A percentile compares a stretch with the other conserved stretches of the same genome.
These are phyloP conservation scores for Obba rivulosa DNA, from an alignment of 768 basidiomycete genomes.

Conservation along the genomic window DNA sequence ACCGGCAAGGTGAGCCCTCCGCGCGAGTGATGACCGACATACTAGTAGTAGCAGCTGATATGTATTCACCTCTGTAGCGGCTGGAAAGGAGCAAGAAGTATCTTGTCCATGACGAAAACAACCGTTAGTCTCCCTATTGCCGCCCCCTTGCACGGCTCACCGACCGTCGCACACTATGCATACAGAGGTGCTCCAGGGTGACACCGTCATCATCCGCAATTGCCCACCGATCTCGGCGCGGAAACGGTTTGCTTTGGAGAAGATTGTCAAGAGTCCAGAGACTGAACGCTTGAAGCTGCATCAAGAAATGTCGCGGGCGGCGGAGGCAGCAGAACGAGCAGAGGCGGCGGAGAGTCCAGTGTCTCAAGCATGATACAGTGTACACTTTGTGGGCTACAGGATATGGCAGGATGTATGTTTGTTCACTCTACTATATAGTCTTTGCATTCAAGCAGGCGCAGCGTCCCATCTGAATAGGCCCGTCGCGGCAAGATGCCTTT, in stretches of 20 bases:
- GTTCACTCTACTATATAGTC: too few species aligned
- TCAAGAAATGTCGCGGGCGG: slow-evolving; percentile 6
- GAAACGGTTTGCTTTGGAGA: slow-evolving; percentile 72
- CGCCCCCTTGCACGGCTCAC: not conserved
- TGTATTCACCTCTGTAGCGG: slow-evolving; percentile 36
- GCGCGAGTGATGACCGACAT: too few species aligned
- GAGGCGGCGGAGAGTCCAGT: not conserved
- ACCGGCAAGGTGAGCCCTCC: slow-evolving; percentile 69
- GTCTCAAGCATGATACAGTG: not conserved
- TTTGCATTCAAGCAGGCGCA: too few species aligned
- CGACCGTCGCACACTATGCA: not conserved
- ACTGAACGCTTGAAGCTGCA: slow-evolving; percentile 33
- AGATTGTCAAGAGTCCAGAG: slow-evolving; percentile 63
- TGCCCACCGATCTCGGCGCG: slow-evolving; percentile 76
- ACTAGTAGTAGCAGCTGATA: not conserved
- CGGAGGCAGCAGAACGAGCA: slow-evolving; percentile 6
- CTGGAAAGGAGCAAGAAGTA: slow-evolving; percentile 75
- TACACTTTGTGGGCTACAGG: too few species aligned
- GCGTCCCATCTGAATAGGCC: too few species aligned
- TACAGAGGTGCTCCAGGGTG: slow-evolving; percentile 59
- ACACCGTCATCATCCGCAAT: slow-evolving; percentile 73
- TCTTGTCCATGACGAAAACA: slow-evolving; percentile 67
- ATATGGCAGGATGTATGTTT: too few species aligned
- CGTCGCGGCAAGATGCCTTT: too few species aligned
- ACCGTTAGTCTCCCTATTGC: slow-evolving; percentile 43